Percentiles rank a stretch among this genome's conserved stretches.
Evolutionary conservation across 2,329 filamentous ascomycete genomes (phyloP).

Genomic region (Aspergillus awamori): DNA sequence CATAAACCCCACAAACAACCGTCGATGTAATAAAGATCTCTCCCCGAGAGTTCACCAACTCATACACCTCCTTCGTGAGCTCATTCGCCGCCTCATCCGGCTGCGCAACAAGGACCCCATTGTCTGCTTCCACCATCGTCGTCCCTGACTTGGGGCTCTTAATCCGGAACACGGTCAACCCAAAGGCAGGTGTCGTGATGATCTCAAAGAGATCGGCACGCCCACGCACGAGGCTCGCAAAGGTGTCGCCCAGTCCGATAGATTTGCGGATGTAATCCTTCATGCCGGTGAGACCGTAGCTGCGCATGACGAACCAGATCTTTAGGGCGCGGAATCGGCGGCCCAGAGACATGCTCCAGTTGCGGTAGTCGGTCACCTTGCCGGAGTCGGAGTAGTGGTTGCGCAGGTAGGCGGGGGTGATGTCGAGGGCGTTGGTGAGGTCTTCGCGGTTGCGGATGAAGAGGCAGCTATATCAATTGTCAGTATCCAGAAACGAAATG

Average conservation of each 20-base stretch:
- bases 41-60: conserved; percentile 71
- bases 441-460: conserved; percentile 75
- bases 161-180: conserved; percentile 74
- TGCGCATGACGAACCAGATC: conserved; percentile 90
- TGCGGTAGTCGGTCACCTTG: conserved; percentile 89
- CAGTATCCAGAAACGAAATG: not conserved
- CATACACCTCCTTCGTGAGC: conserved; percentile 74
- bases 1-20: conserved; percentile 71
- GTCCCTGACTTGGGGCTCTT: conserved; percentile 43
- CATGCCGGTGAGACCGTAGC: conserved; percentile 77
- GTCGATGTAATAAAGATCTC: conserved; percentile 83
- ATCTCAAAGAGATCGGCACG: conserved; percentile 74
- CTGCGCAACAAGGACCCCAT: conserved; percentile 19
- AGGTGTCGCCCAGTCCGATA: conserved; percentile 69
- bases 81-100: conserved; percentile 62
- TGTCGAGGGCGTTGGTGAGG: conserved; percentile 77
- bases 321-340: conserved; percentile 86
- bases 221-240: conserved; percentile 62
- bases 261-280: conserved; percentile 72
- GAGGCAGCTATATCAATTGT: conserved; percentile 62
- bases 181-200: conserved; percentile 73
- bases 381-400: conserved; percentile 81
- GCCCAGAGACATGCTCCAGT: conserved; percentile 96
- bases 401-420: conserved; percentile 78
- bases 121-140: not conserved